Base-by-base conservation (phyloP, 73 alveolate genomes). In the Uronychia binucleata region DNA sequence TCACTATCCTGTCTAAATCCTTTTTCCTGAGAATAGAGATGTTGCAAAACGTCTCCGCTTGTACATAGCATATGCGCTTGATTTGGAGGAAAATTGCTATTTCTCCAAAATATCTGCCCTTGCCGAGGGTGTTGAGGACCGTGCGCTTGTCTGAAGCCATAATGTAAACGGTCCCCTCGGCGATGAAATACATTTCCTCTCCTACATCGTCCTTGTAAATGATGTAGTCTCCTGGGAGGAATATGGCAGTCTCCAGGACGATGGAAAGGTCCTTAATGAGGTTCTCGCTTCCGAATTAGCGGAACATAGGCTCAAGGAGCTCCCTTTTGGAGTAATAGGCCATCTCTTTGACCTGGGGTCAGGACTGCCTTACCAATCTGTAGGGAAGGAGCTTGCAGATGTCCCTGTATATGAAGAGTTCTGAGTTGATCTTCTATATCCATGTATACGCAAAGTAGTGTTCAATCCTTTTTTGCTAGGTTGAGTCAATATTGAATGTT, bases 31-130 rank as follows among this genome's bases (percentile, higher is more conserved):
- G 78, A 8, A 84, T 35, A 34, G 58, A 31, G 28, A 85, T 75
- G 26, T 57, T 75, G 74, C 95, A 82, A 59, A 86, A 80, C 5
- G 88, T 74, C 59, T 84, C 75, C 0, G 95, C 87, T 58, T 78
- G 57, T 0, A 90, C 95, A 78, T 77, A 90, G 25, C 86, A 33
- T 0, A 46, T 85, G 33, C 94, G 57, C 81, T 87, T 91, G 29
- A 26, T 30, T 30, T 81, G 84, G 75, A 81, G 33, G 77, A 91
- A 77, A 1, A 91, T 33, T 32, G 91, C 91, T 0, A 87, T 81
- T 80, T 91, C 96, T 33, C 96, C 96, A 82, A 91, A 89, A 80
- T 58, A 81, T 26, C 57, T 26, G 11, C 96, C 96, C 58, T 77
- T 87, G 0, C 33, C 0, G 0, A 91, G 87, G 0, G 89, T 87